Percentiles rank a stretch among this genome's conserved stretches.
Conservation (phyloP, 1,284 basidiomycete genomes). For the Tremellales sp. region DNA sequence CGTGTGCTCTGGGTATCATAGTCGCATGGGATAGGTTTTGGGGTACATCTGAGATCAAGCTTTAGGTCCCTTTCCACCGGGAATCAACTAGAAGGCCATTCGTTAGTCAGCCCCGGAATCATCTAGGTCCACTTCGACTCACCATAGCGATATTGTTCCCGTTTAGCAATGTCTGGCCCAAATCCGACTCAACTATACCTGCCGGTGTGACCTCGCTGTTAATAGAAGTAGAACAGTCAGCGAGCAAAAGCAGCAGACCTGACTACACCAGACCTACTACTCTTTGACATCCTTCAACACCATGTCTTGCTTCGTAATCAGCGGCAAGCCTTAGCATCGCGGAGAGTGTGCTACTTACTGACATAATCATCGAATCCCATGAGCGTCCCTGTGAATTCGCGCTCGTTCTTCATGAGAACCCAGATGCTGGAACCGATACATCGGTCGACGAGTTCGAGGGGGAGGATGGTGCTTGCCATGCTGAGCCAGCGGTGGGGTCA, state of each 20-base stretch:
- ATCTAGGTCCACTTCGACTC: slow-evolving; percentile 29
- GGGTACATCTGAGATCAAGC: slow-evolving; percentile 7
- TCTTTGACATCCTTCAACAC: slow-evolving; percentile 96
- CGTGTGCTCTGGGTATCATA: background rate
- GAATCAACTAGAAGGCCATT: slow-evolving; percentile 58
- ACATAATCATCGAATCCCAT: slow-evolving; percentile 99
- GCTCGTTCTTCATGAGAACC: slow-evolving; percentile 95
- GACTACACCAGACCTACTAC: slow-evolving; percentile 60
- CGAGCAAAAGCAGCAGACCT: slow-evolving; percentile 9
- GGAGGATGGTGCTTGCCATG: slow-evolving; percentile 67
- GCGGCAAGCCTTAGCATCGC: background rate
- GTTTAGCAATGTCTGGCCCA: slow-evolving; percentile 89
- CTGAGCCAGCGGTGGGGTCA: background rate
- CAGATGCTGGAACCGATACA: slow-evolving; percentile 92
- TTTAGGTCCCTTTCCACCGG: slow-evolving; percentile 67
- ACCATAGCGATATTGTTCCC: slow-evolving; percentile 99
- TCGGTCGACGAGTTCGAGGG: slow-evolving; percentile 77
- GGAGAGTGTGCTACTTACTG: slow-evolving; percentile 67
- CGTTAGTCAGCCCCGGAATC: too few relatives aligned
- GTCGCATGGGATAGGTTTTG: background rate
- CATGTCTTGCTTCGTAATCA: slow-evolving; percentile 66
- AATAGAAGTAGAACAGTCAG: background rate
- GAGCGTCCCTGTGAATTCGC: slow-evolving; percentile 92
- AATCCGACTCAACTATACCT: slow-evolving; percentile 74
- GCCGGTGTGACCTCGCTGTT: slow-evolving; percentile 76